Conservation (phyloP, 176 grass and related monocot species). For the Tillandsia leiboldiana region DNA sequence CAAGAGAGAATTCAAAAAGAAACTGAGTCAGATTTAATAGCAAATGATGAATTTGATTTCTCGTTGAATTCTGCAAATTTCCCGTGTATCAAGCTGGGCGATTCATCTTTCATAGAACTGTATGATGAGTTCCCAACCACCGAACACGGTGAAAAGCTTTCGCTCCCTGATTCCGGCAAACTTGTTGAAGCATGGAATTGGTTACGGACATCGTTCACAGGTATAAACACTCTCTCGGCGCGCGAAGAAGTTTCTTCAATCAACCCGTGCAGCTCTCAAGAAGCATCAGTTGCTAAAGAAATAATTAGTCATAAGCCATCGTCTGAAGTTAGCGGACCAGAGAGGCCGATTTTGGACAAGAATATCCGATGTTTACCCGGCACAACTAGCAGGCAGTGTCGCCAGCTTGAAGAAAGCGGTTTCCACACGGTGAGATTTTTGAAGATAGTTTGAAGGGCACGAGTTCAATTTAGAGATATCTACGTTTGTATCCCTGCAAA, state of each 20-base stretch:
- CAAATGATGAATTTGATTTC: slow-evolving; percentile 64
- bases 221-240: slow-evolving; percentile 15
- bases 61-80: slow-evolving; percentile 41
- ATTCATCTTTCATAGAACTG: slow-evolving; percentile 58
- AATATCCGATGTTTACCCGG: slow-evolving; percentile 45
- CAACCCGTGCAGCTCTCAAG: slow-evolving; percentile 13
- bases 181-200: slow-evolving; percentile 31
- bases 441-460: too few relatives aligned
- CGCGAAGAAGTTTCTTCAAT: slow-evolving; percentile 26
- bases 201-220: slow-evolving; percentile 13
- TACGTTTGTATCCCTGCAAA: too few relatives aligned
- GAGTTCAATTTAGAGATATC: too few relatives aligned
- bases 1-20: slow-evolving; percentile 44
- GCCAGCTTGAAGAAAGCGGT: slow-evolving; percentile 58
- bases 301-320: slow-evolving; percentile 5
- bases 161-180: slow-evolving; percentile 27
- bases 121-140: slow-evolving; percentile 51
- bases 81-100: slow-evolving; percentile 71
- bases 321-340: slow-evolving; percentile 20
- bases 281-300: slow-evolving; percentile 23
- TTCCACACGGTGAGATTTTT: slow-evolving; percentile 59
- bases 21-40: slow-evolving; percentile 28
- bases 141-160: slow-evolving; percentile 20
- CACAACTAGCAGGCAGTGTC: slow-evolving; percentile 42
- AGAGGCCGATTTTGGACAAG: slow-evolving; percentile 50